Base-by-base conservation (phyloP, 129 eudicot genomes). In the Lactuca sativa region DNA sequence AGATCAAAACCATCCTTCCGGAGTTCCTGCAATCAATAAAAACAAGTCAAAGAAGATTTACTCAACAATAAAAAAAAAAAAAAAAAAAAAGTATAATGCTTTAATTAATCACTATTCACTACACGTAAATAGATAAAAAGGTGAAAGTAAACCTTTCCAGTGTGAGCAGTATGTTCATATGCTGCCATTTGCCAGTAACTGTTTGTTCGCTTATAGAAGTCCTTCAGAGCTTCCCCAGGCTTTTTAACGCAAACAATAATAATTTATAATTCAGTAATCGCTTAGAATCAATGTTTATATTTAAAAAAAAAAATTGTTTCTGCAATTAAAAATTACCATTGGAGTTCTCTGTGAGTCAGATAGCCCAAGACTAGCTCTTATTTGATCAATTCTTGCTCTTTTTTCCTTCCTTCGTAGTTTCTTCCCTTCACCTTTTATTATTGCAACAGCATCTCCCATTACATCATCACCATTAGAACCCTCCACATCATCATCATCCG, bases 121-220 rank as follows among this genome's bases (percentile, higher is more conserved):
- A 40, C 44, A 40, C n/a, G 44, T 49, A 56, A 15, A 53, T 13
- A 49, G 57, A 69, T 14, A 62, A 61, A 69, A 49, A 12, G 18
- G 37, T 37, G 36, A 69, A 60, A 69, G 65, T 70, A 31, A 53
- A 89, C 98, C 95, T 93, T 93, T 83, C 98, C 98, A 7, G 98
- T 93, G 82, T 93, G 98, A 59, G 87, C 92, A 30, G 98, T 93
- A 72, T 93, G 98, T 69, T 93, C 98, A 78, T 93, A 85, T 33
- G 98, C 98, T 11, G 98, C 98, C 96, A 93, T 93, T 89, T 93
- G 98, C 98, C 98, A 93, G 84, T 93, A 93, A 86, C 80, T 62
- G 65, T 93, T 85, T 62, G 98, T 93, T 33, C 98, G 90, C 77
- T 88, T 89, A 80, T 89, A 93, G 73, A 93, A 93, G 77, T 93